A percentile compares a stretch with the other conserved stretches of the same genome.
Conservation (phyloP, 768 basidiomycete species). For the Boletus rubescentipes region DNA sequence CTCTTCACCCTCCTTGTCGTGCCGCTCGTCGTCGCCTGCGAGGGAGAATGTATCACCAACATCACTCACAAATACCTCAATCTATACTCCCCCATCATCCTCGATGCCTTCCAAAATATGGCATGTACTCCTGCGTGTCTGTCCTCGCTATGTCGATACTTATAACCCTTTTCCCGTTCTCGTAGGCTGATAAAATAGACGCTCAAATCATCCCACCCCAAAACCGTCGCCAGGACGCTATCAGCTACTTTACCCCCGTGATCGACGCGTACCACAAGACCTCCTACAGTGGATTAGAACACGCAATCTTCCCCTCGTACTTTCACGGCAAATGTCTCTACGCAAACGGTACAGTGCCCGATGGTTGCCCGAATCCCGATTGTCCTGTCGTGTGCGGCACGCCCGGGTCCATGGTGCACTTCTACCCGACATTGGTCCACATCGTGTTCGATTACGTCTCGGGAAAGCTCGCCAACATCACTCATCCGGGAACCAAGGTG, state of each 20-base stretch:
- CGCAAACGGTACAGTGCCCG: constrained; percentile 52
- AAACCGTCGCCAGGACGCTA: constrained; percentile 22
- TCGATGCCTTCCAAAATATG: constrained; percentile 37
- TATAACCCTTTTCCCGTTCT: background rate
- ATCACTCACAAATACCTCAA: constrained; percentile 55
- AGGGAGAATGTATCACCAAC: constrained; percentile 65
- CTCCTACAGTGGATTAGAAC: constrained; percentile 45
- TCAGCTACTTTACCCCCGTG: constrained; percentile 47
- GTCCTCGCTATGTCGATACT: background rate
- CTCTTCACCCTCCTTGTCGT: constrained; percentile 27
- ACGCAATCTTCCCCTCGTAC: constrained; percentile 63
- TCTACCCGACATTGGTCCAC: constrained; percentile 47
- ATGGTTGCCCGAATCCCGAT: constrained; percentile 76
- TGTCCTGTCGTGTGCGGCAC: constrained; percentile 80
- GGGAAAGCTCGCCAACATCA: constrained; percentile 34
- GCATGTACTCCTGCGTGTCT: constrained; percentile 35
- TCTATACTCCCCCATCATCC: constrained; percentile 49
- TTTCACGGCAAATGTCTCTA: constrained; percentile 77
- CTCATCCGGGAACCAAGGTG: constrained; percentile 38
- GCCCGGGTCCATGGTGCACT: constrained; percentile 77
- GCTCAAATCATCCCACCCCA: constrained; percentile 31
- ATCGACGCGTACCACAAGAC: constrained; percentile 43
- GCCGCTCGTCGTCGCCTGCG: constrained; percentile 56
- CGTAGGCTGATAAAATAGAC: constrained; percentile 38
- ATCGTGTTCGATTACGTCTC: constrained; percentile 50